Percentiles rank a stretch among this genome's conserved stretches.
phyloP scores from a whole-genome alignment of 2,329 filamentous ascomycete genomes.

The Fusarium brevicatenulatum region DNA sequence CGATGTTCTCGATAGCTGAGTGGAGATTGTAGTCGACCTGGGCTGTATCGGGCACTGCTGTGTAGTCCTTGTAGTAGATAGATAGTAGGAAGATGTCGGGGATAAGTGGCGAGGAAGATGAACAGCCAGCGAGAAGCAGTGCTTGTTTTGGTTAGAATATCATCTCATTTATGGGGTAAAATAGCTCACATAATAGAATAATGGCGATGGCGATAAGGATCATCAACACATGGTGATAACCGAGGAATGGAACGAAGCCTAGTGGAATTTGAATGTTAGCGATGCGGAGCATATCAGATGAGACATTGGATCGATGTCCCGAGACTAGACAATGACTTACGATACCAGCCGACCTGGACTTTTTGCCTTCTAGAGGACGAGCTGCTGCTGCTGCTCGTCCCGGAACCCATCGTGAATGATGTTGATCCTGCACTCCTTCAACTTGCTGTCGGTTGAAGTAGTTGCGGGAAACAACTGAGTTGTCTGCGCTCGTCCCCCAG shows the following conservation, averaged over 20 bases:
- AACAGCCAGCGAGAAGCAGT: slow-evolving; percentile 92
- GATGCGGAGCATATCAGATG: neutral
- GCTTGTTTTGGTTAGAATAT: slow-evolving; percentile 61
- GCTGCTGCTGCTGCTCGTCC: slow-evolving; percentile 41
- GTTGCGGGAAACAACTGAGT: slow-evolving; percentile 22
- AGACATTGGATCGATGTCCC: slow-evolving; percentile 31
- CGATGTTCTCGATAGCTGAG: slow-evolving; percentile 88
- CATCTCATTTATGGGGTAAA: neutral
- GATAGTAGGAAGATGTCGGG: slow-evolving; percentile 97
- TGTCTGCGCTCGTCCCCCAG: slow-evolving; percentile 41
- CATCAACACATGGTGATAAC: slow-evolving; percentile 92
- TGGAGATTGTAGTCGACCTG: slow-evolving; percentile 92
- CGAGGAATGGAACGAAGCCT: slow-evolving; percentile 76
- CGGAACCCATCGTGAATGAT: slow-evolving; percentile 39
- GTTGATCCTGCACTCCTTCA: slow-evolving; percentile 33
- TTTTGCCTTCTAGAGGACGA: slow-evolving; percentile 46
- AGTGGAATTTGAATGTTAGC: slow-evolving; percentile 35
- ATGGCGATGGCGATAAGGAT: slow-evolving; percentile 93
- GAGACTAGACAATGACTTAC: slow-evolving; percentile 49
- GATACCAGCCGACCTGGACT: slow-evolving; percentile 61
- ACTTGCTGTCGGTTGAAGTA: slow-evolving; percentile 10
- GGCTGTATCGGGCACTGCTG: slow-evolving; percentile 81
- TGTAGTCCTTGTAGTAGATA: slow-evolving; percentile 93
- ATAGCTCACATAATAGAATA: slow-evolving; percentile 88
- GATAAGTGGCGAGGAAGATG: slow-evolving; percentile 93